Base-by-base conservation (phyloP, 2,329 filamentous ascomycete species). In the Diplodia sapinea region DNA sequence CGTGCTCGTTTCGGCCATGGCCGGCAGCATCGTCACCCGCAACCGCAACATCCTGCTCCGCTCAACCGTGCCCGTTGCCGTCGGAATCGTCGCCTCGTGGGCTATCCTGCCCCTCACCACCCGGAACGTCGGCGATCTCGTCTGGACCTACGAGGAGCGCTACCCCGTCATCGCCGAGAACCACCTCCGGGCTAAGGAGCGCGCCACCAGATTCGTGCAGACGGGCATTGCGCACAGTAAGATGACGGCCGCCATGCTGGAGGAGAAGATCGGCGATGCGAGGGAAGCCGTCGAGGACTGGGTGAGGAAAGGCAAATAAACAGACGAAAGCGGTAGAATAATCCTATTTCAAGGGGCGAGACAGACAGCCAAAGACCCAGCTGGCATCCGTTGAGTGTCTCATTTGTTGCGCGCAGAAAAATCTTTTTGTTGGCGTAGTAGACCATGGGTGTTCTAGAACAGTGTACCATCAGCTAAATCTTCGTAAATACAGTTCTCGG, bases 1-100 rank as follows among this genome's bases (percentile, higher is more conserved):
- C 82, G 93, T 98, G 56, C 87, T 97, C 36, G 94, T 99, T 57
- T 90, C 94, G 51, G 89, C 92, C 74, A 97, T 99, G 94, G 92
- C 95, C 43, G 95, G 94, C 73, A 93, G 89, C 79, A 98, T 99
- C 78, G 84, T 97, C 66, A 88, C 92, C 66, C 89, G 94, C 70
- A 96, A 96, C 84, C 89, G 94, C 73, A 94, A 91, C 79, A 86
- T 98, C 70, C 79, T 97, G 70, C 83, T 99, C 65, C 89, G 95
- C 72, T 89, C 90, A 65, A 84, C 89, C 1, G 86, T 91, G 1
- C 95, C 95, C 12, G 80, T 94, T 61, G 89, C 89, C 23, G 88
- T 97, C 52, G 95, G 94, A 72, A 82, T 96, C 70, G 89, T 89
- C 67, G 91, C 93, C 67, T 93, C 92, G 68, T 95, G 93, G 88